Evolutionary conservation across 768 basidiomycete species (phyloP), one percentile per base, ranked within the genome.

Genomic region (Exidia glandulosa): DNA sequence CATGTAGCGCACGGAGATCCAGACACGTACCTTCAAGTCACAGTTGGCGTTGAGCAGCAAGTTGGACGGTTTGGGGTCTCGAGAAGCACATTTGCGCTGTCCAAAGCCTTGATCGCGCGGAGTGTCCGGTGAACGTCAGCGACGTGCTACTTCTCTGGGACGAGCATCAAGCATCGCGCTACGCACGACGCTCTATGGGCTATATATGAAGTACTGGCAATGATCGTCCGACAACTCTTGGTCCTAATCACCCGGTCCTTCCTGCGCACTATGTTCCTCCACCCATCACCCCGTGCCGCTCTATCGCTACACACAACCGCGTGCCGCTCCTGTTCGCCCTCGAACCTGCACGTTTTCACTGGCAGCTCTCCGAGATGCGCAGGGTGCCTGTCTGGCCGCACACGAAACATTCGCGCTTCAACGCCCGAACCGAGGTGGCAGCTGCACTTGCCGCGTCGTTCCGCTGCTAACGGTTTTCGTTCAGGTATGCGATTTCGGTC

Each of bases 11-110:
- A 93, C 93, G 34, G 96, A 80, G 57, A 96, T 96, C 70, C 98
- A 99, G 70, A 98, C 95, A 73, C 88, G 83, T 50, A 94, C 91
- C 70, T 95, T 95, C 65, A 96, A 81, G 70, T 96, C 94, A 67
- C 94, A 96, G 71, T 96, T 97, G 64, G 92, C 92, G 69, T 98
- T 98, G 61, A 98, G 79, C n/a, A 98, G 84, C 3, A 98, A 80
- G 69, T 98, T 98, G 34, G 94, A 94, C 0, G 95, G 95, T 69
- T 97, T 98, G 66, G 98, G 84, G 73, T 99, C 95, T 57, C 94
- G 85, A 70, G 91, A 66, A 99, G 90, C 61, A 99, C 92, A 73
- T 95, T 90, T 32, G 95, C 95, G 0, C 92, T 93, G 69, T 98
- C 95, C 3, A 98, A 79, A 0, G 95, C 94, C 71, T 98, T 97